Evolutionary conservation across 2,329 filamentous ascomycete genomes (phyloP), one percentile per base, ranked within the genome.

Genomic region (Ceratocystiopsis sp.): DNA sequence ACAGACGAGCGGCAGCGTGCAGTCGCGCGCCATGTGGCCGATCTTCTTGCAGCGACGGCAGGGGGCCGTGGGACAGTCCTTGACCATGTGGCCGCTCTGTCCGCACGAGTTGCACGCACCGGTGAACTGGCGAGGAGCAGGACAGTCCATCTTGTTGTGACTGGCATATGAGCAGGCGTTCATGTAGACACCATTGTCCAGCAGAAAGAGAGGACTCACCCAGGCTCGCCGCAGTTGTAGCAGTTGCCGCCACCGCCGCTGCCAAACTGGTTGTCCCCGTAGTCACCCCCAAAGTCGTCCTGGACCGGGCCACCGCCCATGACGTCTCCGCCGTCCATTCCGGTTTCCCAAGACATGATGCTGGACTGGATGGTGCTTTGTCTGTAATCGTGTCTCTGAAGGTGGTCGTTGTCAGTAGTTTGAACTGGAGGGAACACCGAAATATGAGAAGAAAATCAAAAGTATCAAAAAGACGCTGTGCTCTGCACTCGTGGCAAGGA

Each of bases 71-170:
- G 71, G 69, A 51, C 72, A 75, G 41, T 69, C 64, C 4, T 69
- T 67, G 42, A 68, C 62, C 51, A 75, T 59, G 49, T 73, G 69
- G 4, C 68, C 69, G 19, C 63, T 58, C 51, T 69, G 52, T 45
- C 67, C 61, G 55, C 69, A 75, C 46, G 57, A 59, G 25, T 50
- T 51, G 46, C 54, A 56, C 17, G 48, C 45, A 32, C 53, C 54
- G 16, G 35, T 40, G 33, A 56, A 50, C 34, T 72, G 67, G 21
- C 59, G 60, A 15, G 69, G 66, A 44, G 78, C 75, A 16, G 71
- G 52, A 52, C 77, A 80, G 9, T 80, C 75, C 2, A 66, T 59
- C 58, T 76, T 79, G 58, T 64, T 73, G 63, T 81, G 77, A 14
- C 75, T 70, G 43, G 35, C 4, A 8, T 21, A 21, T 21, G 21